Conservation (phyloP, 805 yeast genomes). For the Metschnikowia matae region DNA sequence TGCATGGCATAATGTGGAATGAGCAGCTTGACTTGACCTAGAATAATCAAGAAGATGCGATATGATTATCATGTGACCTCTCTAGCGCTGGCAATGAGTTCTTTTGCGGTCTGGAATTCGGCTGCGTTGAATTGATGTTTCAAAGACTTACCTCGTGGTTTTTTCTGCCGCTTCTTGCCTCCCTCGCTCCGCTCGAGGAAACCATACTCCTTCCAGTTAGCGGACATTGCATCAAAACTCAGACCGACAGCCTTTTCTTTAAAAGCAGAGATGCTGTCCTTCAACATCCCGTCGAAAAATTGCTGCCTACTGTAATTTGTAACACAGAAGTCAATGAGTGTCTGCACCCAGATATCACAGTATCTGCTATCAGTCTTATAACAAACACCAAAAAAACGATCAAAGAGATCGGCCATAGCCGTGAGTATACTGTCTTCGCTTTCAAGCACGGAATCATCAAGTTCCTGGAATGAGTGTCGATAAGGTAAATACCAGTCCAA, state of each 20-base stretch:
- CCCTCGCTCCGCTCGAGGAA: background rate
- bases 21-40: slow-evolving; percentile 6
- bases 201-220: background rate
- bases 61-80: background rate
- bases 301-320: background rate
- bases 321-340: slow-evolving; percentile 7
- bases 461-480: slow-evolving; percentile 6
- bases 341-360: slow-evolving; percentile 12
- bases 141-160: background rate
- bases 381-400: slow-evolving; percentile 14
- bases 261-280: slow-evolving; percentile 8
- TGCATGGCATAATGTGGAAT: slow-evolving; percentile 17
- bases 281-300: slow-evolving; percentile 5
- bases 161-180: background rate
- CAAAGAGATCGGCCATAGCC: slow-evolving; percentile 11
- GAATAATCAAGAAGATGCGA: background rate
- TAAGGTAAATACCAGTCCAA: slow-evolving; percentile 11
- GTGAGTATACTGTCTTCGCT: slow-evolving; percentile 5
- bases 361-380: slow-evolving; percentile 11
- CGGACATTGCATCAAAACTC: slow-evolving; percentile 2
- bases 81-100: background rate
- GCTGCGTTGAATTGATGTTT: background rate
- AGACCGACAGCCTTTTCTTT: background rate
- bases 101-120: background rate
- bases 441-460: slow-evolving; percentile 3